Evolutionary conservation across 345 rosid genomes (phyloP).

Genomic region (Pseudoturritis turrita): DNA sequence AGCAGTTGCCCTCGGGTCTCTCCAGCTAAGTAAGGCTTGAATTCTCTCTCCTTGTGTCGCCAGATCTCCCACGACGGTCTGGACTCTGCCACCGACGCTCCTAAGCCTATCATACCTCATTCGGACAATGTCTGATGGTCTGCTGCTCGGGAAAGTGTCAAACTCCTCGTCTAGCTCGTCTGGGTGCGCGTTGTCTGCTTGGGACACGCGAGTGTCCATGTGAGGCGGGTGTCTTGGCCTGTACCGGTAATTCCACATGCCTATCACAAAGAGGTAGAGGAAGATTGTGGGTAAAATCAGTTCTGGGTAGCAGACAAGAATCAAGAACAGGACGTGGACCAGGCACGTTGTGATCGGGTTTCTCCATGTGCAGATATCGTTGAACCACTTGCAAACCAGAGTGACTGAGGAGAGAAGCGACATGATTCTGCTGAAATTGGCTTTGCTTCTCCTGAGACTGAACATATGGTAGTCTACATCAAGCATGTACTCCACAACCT

Average conservation of each 20-base stretch:
- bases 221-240: constrained; percentile 85
- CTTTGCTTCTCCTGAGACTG: constrained; percentile 91
- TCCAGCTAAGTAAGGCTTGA: constrained; percentile 88
- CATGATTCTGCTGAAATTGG: constrained; percentile 85
- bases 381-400: constrained; percentile 72
- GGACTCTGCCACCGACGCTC: constrained; percentile 77
- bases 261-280: constrained; percentile 83
- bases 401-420: constrained; percentile 59
- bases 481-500: constrained; percentile 89
- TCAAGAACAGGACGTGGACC: constrained; percentile 71
- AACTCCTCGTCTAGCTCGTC: constrained; percentile 98
- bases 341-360: constrained; percentile 82
- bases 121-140: constrained; percentile 57
- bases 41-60: constrained; percentile 90
- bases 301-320: constrained; percentile 86
- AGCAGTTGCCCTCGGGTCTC: constrained; percentile 91
- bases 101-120: constrained; percentile 84
- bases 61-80: constrained; percentile 80
- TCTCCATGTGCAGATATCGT: constrained; percentile 76
- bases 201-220: constrained; percentile 86
- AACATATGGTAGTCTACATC: constrained; percentile 93
- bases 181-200: constrained; percentile 59
- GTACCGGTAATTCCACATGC: constrained; percentile 90
- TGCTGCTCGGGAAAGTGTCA: constrained; percentile 62
- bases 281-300: constrained; percentile 82